phyloP scores from a whole-genome alignment of 1,284 basidiomycete genomes.

The Fomitopsis palustris region DNA sequence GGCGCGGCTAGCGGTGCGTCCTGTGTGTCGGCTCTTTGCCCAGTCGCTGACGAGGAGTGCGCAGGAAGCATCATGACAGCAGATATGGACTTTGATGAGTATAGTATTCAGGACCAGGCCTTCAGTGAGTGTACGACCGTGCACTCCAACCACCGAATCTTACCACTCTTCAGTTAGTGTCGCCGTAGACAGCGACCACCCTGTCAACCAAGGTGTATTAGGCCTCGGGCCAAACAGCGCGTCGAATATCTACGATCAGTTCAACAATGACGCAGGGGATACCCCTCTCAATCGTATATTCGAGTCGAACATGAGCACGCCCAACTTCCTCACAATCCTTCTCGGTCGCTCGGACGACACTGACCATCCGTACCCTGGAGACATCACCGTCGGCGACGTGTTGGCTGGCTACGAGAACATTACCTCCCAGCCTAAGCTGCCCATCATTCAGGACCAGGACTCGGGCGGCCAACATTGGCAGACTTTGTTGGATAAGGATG shows the following conservation, averaged over 20 bases:
- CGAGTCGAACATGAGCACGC: slow-evolving; percentile 47
- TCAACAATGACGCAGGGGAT: slow-evolving; percentile 33
- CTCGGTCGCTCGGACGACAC: slow-evolving; percentile 32
- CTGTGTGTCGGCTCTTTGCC: slow-evolving; percentile 1
- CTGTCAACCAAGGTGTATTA: slow-evolving; percentile 31
- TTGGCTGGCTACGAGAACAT: slow-evolving; percentile 31
- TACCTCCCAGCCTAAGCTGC: slow-evolving; percentile 32
- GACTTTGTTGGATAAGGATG: slow-evolving; percentile 31
- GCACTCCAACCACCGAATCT: neutral
- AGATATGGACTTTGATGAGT: slow-evolving; percentile 49
- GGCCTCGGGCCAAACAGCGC: slow-evolving; percentile 37
- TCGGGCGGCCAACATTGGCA: slow-evolving; percentile 36
- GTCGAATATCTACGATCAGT: slow-evolving; percentile 24
- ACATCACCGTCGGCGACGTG: slow-evolving; percentile 35
- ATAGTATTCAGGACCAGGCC: slow-evolving; percentile 53
- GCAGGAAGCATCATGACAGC: slow-evolving; percentile 53
- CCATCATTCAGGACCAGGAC: slow-evolving; percentile 19
- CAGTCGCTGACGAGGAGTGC: slow-evolving; percentile 2
- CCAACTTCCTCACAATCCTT: slow-evolving; percentile 53
- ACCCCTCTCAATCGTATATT: slow-evolving; percentile 64
- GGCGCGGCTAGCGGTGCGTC: slow-evolving; percentile 43
- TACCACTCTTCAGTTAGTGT: slow-evolving; percentile 18
- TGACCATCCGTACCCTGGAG: slow-evolving; percentile 30
- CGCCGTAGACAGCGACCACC: slow-evolving; percentile 20
- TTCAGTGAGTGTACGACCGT: slow-evolving; percentile 43